Evolutionary conservation across 495 filamentous ascomycete species (phyloP).

Genomic region (Lophium mytilinum): DNA sequence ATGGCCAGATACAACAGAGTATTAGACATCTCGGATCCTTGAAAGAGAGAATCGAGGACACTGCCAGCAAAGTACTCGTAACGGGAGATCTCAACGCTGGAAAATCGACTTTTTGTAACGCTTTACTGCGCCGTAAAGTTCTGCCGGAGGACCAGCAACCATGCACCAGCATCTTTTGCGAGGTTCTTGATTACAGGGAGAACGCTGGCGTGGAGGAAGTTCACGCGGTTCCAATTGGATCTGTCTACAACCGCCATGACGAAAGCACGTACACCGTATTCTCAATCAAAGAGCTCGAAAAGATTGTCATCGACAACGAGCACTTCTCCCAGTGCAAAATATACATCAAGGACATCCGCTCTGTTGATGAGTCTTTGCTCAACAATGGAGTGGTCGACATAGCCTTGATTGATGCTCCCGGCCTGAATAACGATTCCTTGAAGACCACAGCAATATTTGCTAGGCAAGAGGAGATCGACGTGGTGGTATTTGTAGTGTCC

Average conservation of each 20-base stretch:
- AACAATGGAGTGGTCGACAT: conserved; percentile 98
- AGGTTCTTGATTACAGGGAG: conserved; percentile 85
- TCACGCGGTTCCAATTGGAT: conserved; percentile 70
- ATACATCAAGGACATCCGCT: conserved; percentile 84
- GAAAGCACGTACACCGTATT: conserved; percentile 90
- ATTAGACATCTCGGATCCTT: conserved; percentile 81
- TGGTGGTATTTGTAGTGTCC: conserved; percentile 96
- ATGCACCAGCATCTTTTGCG: conserved; percentile 98
- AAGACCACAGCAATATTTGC: conserved; percentile 97
- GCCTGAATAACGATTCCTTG: conserved; percentile 87
- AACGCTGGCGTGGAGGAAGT: conserved; percentile 90
- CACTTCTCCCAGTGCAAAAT: conserved; percentile 93
- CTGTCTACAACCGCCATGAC: conserved; percentile 77
- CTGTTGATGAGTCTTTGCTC: conserved; percentile 86
- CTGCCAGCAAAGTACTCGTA: conserved; percentile 93
- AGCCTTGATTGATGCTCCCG: conserved; percentile 92
- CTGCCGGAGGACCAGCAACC: conserved; percentile 95
- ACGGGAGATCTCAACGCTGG: conserved; percentile 96
- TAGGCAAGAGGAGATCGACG: conserved; percentile 95
- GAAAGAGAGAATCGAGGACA: conserved; percentile 93
- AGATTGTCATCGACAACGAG: conserved; percentile 79
- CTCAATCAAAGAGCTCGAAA: conserved; percentile 65
- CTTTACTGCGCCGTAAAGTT: conserved; percentile 81
- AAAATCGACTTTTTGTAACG: conserved; percentile 98
- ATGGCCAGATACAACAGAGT: conserved; percentile 88